Evolutionary conservation across 2,329 filamentous ascomycete genomes (phyloP).

Genomic region (Verticillium albo-atrum): DNA sequence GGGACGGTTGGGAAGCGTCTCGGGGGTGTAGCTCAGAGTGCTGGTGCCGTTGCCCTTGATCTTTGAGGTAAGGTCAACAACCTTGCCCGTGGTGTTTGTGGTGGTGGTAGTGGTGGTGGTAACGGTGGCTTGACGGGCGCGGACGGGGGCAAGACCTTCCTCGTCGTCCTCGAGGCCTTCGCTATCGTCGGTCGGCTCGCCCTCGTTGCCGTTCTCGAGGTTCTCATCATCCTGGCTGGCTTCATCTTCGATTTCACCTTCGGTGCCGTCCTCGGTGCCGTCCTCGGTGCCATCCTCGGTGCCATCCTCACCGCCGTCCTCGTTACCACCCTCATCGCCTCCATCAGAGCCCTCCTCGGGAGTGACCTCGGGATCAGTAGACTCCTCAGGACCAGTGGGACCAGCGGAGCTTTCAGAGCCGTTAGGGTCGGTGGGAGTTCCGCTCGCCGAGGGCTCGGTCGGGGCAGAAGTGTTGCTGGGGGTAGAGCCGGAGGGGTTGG

Average conservation of each 20-base stretch:
- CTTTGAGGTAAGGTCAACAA: not conserved
- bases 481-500: not conserved
- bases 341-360: too few species aligned
- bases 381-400: not conserved
- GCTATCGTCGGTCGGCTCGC: too few species aligned
- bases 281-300: not conserved
- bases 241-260: not conserved
- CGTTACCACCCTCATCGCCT: not conserved
- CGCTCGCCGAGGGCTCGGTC: not conserved
- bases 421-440: not conserved
- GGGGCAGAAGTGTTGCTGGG: not conserved
- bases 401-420: not conserved
- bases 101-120: not conserved
- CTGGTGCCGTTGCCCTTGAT: conserved; percentile 1
- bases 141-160: not conserved
- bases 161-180: not conserved
- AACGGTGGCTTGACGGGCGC: not conserved
- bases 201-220: not conserved
- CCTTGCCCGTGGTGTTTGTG: conserved; percentile 1
- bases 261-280: not conserved
- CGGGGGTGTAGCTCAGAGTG: conserved; percentile 3
- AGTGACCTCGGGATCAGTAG: not conserved
- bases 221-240: not conserved
- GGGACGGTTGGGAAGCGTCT: not conserved
- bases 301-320: not conserved